Percentiles rank a stretch among this genome's conserved stretches.
phyloP scores from a whole-genome alignment of 1,284 basidiomycete species.

The Cryptococcus sp. region DNA sequence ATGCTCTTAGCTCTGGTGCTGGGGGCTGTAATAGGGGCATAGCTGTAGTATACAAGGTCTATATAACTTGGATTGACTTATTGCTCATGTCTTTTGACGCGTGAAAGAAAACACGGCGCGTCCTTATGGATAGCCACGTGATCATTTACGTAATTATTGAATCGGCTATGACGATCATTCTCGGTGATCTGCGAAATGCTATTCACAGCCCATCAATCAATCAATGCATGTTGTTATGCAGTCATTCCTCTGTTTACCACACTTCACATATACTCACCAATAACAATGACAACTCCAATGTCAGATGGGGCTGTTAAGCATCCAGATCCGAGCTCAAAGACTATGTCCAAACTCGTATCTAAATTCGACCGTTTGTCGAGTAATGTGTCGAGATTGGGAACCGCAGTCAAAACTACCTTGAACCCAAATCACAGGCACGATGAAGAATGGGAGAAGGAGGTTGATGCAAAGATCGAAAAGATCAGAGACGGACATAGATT shows the following conservation, averaged over 20 bases:
- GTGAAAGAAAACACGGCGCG: constrained; percentile 1
- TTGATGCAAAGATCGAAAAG: constrained; percentile 62
- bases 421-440: constrained; percentile 64
- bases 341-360: constrained; percentile 26
- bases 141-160: not conserved
- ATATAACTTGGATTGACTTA: not conserved
- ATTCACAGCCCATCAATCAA: too few species aligned
- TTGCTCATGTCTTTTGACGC: constrained; percentile 1
- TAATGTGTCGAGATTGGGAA: constrained; percentile 32
- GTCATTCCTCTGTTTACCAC: too few species aligned
- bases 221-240: too few species aligned
- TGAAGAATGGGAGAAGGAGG: constrained; percentile 57
- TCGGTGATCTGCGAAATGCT: not conserved
- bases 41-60: not conserved
- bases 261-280: too few species aligned
- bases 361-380: constrained; percentile 36
- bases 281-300: constrained; percentile 20
- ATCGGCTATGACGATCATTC: not conserved
- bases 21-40: constrained; percentile 49
- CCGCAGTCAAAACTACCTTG: constrained; percentile 38
- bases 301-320: constrained; percentile 19
- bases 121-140: not conserved
- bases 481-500: constrained; percentile 79
- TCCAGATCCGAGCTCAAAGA: constrained; percentile 21
- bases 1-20: constrained; percentile 33